Base-by-base conservation (phyloP, 2,329 filamentous ascomycete species). In the Penicillium sp. region DNA sequence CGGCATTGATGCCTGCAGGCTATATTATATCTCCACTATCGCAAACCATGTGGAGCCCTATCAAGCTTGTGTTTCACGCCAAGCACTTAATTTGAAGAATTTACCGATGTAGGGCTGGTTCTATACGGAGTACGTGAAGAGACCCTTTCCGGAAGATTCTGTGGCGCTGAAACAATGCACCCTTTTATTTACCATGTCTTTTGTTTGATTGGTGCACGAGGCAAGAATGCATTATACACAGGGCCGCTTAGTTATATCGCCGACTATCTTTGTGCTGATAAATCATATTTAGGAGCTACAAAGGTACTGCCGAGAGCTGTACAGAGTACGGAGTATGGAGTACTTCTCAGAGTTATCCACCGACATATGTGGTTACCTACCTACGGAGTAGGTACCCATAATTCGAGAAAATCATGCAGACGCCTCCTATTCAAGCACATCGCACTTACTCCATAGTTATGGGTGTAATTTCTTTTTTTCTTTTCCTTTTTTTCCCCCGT, bases 31-130 rank as follows among this genome's bases (percentile, higher is more conserved):
- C 31, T 33, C 13, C 31, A 33, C 31, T 6, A 33, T 13, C 31
- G 12, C 31, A 33, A 33, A 33, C 48, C 6, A 41, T 42, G 50
- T 38, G 55, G 55, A 48, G 19, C 37, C 25, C 19, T 21, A 6
- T 43, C 17, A 10, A 54, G 50, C 55, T 57, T 57, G 55, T 42
- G 54, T 53, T 52, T 56, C 41, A 56, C 25, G 48, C 31, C 43
- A 48, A 37, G 9, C 31, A 48, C 15, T 48, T 48, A 8, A 48
- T 25, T 48, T 12, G 5, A n/a, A 6, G 19, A 19, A 35, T 25
- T 46, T 6, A 10, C 35, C 7, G 40, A 25, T 37, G 9, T 40
- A 48, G 33, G 51, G 42, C 50, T 52, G 27, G 50, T 21, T 53
- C 31, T 7, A 23, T 15, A 19, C 13, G 10, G 12, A 15, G 1